Base-by-base conservation (phyloP, 192 early-diverging fungal genomes). In the Coemansia sp. region DNA sequence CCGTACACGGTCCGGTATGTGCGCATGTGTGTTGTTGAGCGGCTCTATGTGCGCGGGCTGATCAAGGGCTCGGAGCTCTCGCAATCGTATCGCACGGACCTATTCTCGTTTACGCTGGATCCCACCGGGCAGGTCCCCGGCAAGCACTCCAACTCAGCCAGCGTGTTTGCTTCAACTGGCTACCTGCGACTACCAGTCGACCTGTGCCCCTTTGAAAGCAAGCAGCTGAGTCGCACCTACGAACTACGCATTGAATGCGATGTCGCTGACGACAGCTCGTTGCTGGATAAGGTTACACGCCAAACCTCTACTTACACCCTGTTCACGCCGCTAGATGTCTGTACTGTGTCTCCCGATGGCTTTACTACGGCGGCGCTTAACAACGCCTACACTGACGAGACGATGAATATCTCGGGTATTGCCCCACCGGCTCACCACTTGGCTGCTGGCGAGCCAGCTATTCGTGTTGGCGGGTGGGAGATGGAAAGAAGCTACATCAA, bases 191-290 rank as follows among this genome's bases (percentile, higher is more conserved):
- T 79, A 37, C 76, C 71, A 1, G 53, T 73, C 21, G 76, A 79
- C 16, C 61, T 79, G 55, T 72, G 76, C 20, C 67, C 70, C 34
- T 79, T 79, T 16, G 67, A 73, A 41, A 72, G 76, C 45, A 79
- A 79, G 64, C 76, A 65, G 55, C 35, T 79, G 25, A 65, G 59
- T 3, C 67, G 76, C 16, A 31, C 18, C 3, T 79, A 79, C 43
- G 64, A 73, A 53, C 21, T 70, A 16, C 76, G 76, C 4, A 43
- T 79, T 23, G 76, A 79, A 45, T 79, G 67, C 14, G 76, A 79
- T 23, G 64, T 79, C 16, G 61, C 59, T 8, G 67, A 73, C 39
- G 39, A 56, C 10, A 36, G 55, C 18, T 76, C 74, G 25, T 33
- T 76, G 7, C 55, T 72, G 41, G 41, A 61, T 39, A 72, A 66